Percentiles rank a stretch among this genome's conserved stretches.
Conservation (phyloP, 371 early-diverging fungal species). For the Mucor irregularis region DNA sequence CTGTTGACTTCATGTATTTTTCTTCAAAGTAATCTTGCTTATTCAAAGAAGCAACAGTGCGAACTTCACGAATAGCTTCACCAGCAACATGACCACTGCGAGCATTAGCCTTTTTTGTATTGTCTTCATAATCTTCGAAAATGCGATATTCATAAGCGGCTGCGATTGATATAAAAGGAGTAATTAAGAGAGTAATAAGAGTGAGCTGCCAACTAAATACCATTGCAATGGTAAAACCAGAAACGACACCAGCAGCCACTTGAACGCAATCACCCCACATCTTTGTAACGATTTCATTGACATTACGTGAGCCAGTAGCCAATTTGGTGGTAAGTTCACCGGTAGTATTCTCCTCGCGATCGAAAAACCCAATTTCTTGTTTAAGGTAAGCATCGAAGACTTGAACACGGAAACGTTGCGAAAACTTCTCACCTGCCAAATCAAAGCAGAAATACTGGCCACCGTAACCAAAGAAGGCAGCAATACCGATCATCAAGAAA, state of each 20-base stretch:
- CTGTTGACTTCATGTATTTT: constrained; percentile 53
- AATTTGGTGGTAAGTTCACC: constrained; percentile 82
- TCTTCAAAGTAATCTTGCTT: constrained; percentile 69
- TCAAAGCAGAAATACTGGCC: constrained; percentile 34
- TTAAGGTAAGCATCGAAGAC: constrained; percentile 58
- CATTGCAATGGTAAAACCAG: constrained; percentile 35
- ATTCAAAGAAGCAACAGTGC: constrained; percentile 79
- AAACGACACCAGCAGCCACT: constrained; percentile 37
- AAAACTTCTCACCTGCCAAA: constrained; percentile 54
- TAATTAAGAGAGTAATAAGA: constrained; percentile 43
- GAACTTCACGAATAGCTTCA: constrained; percentile 78
- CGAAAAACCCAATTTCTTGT: constrained; percentile 90
- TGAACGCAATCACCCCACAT: constrained; percentile 57
- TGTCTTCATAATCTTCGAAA: constrained; percentile 40
- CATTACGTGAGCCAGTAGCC: constrained; percentile 72
- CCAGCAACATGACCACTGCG: constrained; percentile 62
- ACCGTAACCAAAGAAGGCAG: constrained; percentile 42
- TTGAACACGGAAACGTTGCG: constrained; percentile 52
- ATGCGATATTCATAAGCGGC: constrained; percentile 19
- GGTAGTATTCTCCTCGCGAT: constrained; percentile 70
- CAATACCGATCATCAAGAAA: constrained; percentile 59
- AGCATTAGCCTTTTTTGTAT: constrained; percentile 57
- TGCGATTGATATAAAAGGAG: constrained; percentile 41
- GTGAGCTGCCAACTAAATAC: constrained; percentile 47
- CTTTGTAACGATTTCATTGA: constrained; percentile 63